Evolutionary conservation across 345 rosid species (phyloP).

Genomic region (Eutrema heterophyllum): DNA sequence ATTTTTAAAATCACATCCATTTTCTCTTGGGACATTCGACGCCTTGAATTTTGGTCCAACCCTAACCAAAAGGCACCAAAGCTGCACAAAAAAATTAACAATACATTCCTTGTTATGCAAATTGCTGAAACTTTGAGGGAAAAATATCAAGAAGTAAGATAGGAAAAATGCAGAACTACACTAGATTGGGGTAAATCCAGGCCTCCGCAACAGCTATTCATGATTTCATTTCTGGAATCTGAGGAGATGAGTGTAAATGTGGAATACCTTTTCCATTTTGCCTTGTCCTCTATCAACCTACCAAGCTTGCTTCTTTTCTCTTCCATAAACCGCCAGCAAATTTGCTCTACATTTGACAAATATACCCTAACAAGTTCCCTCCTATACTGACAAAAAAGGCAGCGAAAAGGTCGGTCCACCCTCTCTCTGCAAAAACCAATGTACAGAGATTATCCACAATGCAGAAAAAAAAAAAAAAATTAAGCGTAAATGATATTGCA

Average conservation of each 20-base stretch:
- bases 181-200: not conserved
- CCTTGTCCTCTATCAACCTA: conserved; percentile 70
- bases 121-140: not conserved
- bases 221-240: not conserved
- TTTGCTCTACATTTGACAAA: conserved; percentile 82
- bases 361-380: conserved; percentile 93
- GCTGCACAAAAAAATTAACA: conserved; percentile 42
- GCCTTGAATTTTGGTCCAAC: conserved; percentile 64
- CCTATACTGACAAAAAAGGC: conserved; percentile 81
- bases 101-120: not conserved
- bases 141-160: not conserved
- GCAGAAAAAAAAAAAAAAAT: not conserved
- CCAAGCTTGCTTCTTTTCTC: conserved; percentile 70
- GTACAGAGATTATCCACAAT: not conserved
- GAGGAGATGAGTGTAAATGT: not conserved
- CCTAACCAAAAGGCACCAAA: conserved; percentile 82
- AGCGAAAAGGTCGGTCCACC: conserved; percentile 87
- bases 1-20: conserved; percentile 70
- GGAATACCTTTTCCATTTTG: conserved; percentile 81
- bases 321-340: conserved; percentile 78
- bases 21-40: conserved; percentile 78
- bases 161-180: not conserved
- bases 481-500: not conserved
- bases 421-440: conserved; percentile 55
- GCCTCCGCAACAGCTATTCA: too few species aligned